Evolutionary conservation across 1,139 yeast genomes (phyloP).

Genomic region (Pichia sp.): DNA sequence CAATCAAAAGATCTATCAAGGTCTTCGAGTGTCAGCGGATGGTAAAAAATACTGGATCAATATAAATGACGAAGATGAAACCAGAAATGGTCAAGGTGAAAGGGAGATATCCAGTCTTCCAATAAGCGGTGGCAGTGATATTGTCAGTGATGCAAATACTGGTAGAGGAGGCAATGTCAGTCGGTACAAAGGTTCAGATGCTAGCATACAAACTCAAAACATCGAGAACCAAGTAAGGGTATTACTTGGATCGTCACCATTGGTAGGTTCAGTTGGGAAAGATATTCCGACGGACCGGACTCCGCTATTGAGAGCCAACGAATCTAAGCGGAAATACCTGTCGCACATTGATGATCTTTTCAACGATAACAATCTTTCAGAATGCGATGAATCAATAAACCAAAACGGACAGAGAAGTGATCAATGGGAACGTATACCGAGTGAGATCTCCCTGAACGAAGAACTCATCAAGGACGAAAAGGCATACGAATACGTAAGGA

Average conservation of each 20-base stretch:
- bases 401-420: constrained; percentile 15
- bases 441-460: constrained; percentile 12
- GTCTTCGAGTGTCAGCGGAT: constrained; percentile 70
- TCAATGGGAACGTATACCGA: background rate
- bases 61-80: background rate
- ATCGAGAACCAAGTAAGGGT: background rate
- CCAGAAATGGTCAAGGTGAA: background rate
- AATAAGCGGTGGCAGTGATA: background rate
- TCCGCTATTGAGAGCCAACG: constrained; percentile 5
- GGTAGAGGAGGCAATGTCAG: background rate
- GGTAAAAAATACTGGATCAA: constrained; percentile 89
- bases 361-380: background rate
- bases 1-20: constrained; percentile 59
- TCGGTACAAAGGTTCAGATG: constrained; percentile 1
- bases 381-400: background rate
- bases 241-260: background rate
- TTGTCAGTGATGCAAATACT: background rate
- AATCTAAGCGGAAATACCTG: constrained; percentile 2
- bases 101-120: background rate
- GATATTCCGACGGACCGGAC: constrained; percentile 1
- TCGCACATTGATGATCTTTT: constrained; percentile 7
- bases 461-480: constrained; percentile 36
- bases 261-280: background rate
- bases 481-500: constrained; percentile 35
- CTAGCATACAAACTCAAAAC: background rate